Base-by-base conservation (phyloP, 2,329 filamentous ascomycete species). In the Ceratocystis colombiana region DNA sequence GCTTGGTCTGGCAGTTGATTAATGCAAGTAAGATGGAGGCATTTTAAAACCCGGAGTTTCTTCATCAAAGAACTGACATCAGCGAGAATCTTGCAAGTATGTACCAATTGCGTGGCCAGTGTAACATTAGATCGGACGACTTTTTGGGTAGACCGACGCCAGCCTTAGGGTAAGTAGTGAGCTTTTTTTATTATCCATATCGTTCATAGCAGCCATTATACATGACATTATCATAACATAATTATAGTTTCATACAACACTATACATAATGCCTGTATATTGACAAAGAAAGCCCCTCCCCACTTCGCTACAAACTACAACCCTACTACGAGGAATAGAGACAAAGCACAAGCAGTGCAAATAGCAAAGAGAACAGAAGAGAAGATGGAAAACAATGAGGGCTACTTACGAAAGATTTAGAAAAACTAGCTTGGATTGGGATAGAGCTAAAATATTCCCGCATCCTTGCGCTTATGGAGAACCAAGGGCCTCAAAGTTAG, bases 391-490 rank as follows among this genome's bases (percentile, higher is more conserved):
- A 59, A 59, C 25, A 59, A 37, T 59, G 55, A 59, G 25, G 3
- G 7, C 37, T 41, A 5, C 37, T 41, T 41, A 12, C 10, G 12
- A 5, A 41, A 41, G 10, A 41, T 15, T 1, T 41, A 41, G 37
- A 41, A 41, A 59, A 7, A n/a, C 55, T 37, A 37, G 28, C 10
- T 8, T 15, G 37, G 33, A 7, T 37, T n/a, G 20, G 17, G 28
- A 37, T 17, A 30, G 55, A 25, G 20, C 5, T 25, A 17, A 59
- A 59, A 59, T 59, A 59, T 59, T 59, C 25, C 55, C 55, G 55
- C 55, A 59, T n/a, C 55, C 55, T n/a, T 59, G 55, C 55, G 15
- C 55, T n/a, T 12, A 59, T 59, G 55, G 10, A 59, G 55, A 59
- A 33, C 28, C 55, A 37, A 59, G 17, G 28, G 55, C 55, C 55